Evolutionary conservation across 805 yeast species (phyloP).

Genomic region (Metschnikowia drakensbergensis): DNA sequence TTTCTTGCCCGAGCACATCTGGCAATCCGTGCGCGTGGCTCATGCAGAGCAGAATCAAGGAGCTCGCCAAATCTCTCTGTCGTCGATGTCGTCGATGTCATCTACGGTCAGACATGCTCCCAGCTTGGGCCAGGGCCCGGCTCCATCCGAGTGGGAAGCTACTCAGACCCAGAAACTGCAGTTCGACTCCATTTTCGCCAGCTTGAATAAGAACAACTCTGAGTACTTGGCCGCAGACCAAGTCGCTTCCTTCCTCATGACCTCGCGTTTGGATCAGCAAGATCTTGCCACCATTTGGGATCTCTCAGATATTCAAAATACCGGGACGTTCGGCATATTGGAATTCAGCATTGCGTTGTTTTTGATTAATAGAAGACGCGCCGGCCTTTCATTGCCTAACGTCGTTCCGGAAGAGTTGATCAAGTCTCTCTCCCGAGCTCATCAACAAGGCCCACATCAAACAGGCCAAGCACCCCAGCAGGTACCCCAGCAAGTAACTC

Average conservation of each 20-base stretch:
- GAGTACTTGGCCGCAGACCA: conserved; percentile 72
- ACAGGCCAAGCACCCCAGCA: conserved; percentile 2
- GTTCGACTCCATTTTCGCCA: conserved; percentile 74
- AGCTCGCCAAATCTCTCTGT: conserved; percentile 27
- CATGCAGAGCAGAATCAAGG: conserved; percentile 34
- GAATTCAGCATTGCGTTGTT: conserved; percentile 95
- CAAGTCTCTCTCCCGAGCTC: conserved; percentile 22
- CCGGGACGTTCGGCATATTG: conserved; percentile 71
- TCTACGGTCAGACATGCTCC: conserved; percentile 30
- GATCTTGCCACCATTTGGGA: conserved; percentile 92
- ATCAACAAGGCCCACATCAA: conserved; percentile 12
- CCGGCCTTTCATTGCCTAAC: conserved; percentile 76
- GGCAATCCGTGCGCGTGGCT: conserved; percentile 31
- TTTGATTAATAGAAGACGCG: conserved; percentile 76
- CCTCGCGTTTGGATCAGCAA: conserved; percentile 82
- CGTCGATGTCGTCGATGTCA: conserved; percentile 33
- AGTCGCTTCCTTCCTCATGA: conserved; percentile 84
- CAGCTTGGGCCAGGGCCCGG: conserved; percentile 14
- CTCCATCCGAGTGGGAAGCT: conserved; percentile 57
- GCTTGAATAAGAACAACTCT: conserved; percentile 59
- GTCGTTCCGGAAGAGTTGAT: conserved; percentile 67
- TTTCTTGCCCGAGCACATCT: conserved; percentile 36
- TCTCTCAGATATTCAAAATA: conserved; percentile 81
- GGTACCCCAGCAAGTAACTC: conserved; percentile 1
- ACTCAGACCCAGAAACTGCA: conserved; percentile 68